Percentiles rank a stretch among this genome's conserved stretches.
Conservation (phyloP, 139 green algal genomes). For the Chlamydomonas asymmetrica region DNA sequence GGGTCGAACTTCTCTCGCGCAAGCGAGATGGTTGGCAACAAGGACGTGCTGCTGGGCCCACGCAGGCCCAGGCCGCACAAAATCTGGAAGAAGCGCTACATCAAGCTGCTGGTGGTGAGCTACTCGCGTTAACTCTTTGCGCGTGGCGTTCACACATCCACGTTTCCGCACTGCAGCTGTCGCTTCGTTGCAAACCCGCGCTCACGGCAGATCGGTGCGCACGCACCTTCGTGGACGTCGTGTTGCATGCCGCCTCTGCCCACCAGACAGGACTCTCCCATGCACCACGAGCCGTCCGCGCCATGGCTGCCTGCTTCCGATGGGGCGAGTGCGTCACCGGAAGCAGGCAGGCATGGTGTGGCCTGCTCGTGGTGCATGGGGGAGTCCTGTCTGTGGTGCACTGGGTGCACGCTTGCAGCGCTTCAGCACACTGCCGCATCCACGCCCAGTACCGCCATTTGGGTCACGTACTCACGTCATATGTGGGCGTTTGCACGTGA, state of each 20-base stretch:
- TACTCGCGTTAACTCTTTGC: conserved; percentile 59
- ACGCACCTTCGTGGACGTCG: neutral
- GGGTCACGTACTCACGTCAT: no score
- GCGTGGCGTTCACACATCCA: no score
- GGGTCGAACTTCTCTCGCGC: conserved; percentile 25
- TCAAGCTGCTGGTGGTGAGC: conserved; percentile 59
- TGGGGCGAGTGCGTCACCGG: neutral
- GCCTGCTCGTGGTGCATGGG: no score
- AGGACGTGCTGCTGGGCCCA: conserved; percentile 47
- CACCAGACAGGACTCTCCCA: neutral
- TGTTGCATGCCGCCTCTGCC: neutral
- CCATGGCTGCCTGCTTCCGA: no score
- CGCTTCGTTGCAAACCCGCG: neutral
- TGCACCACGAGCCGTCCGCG: no score
- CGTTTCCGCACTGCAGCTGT: neutral
- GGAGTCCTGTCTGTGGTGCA: no score
- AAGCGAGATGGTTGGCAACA: conserved; percentile 22
- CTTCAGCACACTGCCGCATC: no score
- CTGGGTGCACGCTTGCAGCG: no score
- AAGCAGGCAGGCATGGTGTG: conserved; percentile 25
- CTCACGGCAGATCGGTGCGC: neutral
- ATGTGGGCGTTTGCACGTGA: no score
- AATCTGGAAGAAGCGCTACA: conserved; percentile 56
- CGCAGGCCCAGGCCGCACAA: conserved; percentile 58
- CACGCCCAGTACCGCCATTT: no score